Evolutionary conservation across 176 grass and related monocot genomes (phyloP).

Genomic region (Zoysia japonica): DNA sequence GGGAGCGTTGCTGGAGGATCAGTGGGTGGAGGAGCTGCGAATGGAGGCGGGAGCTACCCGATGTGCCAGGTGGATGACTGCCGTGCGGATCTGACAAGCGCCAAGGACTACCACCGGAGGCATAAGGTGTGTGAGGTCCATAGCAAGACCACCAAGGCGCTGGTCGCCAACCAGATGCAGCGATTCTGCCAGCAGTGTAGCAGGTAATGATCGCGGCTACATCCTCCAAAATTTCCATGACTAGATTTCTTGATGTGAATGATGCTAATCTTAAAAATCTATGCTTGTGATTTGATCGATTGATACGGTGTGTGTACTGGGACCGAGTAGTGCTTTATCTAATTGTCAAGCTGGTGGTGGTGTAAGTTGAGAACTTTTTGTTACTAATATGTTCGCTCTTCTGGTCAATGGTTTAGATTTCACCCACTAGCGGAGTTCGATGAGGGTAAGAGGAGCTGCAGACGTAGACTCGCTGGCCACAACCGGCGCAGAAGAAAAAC

Average conservation of each 20-base stretch:
- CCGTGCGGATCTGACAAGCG: slow-evolving; percentile 73
- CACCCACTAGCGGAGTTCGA: slow-evolving; percentile 93
- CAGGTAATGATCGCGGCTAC: slow-evolving; percentile 64
- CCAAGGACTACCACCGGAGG: slow-evolving; percentile 90
- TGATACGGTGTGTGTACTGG: not conserved
- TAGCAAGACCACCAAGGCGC: slow-evolving; percentile 85
- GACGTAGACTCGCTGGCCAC: slow-evolving; percentile 87
- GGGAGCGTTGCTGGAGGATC: slow-evolving; percentile 43
- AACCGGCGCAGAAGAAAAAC: slow-evolving; percentile 94
- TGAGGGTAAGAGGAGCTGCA: slow-evolving; percentile 96
- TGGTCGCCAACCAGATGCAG: slow-evolving; percentile 89
- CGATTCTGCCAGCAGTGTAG: slow-evolving; percentile 99
- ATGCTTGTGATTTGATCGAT: slow-evolving; percentile 4
- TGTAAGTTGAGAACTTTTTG: slow-evolving; percentile 19
- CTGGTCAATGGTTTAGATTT: slow-evolving; percentile 65
- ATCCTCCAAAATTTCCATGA: not conserved
- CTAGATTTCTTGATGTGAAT: slow-evolving; percentile 17
- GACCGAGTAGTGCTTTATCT: slow-evolving; percentile 17
- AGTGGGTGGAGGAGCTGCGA: not conserved
- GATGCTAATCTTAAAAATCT: slow-evolving; percentile 12
- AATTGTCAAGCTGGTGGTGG: not conserved
- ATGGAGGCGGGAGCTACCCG: slow-evolving; percentile 59
- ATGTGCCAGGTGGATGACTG: slow-evolving; percentile 99
- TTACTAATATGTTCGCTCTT: slow-evolving; percentile 47
- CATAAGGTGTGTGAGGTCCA: slow-evolving; percentile 96